Conservation (phyloP, 257 asterid species). For the Nicotiana attenuata region DNA sequence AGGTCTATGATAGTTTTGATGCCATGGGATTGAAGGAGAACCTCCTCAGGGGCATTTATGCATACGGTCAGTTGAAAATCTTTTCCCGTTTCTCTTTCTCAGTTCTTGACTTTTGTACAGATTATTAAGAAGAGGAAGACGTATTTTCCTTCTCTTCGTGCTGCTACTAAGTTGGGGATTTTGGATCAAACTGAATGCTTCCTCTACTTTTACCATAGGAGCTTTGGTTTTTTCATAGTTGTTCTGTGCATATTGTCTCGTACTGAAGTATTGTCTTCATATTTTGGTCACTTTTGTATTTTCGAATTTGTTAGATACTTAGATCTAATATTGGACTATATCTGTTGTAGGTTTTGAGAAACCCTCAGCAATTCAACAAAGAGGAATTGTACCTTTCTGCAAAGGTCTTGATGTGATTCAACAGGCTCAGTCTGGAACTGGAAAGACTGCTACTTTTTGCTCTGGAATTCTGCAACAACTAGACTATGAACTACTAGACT, state of each 20-base stretch:
- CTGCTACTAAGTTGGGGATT: background rate
- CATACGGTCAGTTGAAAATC: background rate
- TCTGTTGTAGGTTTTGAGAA: conserved; percentile 19
- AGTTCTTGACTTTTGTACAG: background rate
- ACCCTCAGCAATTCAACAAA: conserved; percentile 24
- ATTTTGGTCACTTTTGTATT: background rate
- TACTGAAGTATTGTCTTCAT: background rate
- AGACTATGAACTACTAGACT: conserved; percentile 13
- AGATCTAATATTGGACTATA: background rate
- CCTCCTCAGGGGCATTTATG: conserved; percentile 14
- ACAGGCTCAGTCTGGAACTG: conserved; percentile 23
- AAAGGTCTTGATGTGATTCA: conserved; percentile 22
- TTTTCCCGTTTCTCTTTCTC: background rate
- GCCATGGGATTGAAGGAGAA: conserved; percentile 16
- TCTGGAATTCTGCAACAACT: conserved; percentile 23
- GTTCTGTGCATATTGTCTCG: background rate
- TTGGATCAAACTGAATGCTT: background rate
- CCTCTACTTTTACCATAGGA: background rate
- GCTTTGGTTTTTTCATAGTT: background rate
- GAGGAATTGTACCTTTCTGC: conserved; percentile 25
- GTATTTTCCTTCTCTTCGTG: background rate
- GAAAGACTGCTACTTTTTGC: conserved; percentile 25
- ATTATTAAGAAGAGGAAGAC: background rate
- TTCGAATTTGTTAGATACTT: too few relatives aligned
- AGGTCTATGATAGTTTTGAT: conserved; percentile 11